Conservation (phyloP, 345 rosid genomes). For the Heritiera fomes region DNA sequence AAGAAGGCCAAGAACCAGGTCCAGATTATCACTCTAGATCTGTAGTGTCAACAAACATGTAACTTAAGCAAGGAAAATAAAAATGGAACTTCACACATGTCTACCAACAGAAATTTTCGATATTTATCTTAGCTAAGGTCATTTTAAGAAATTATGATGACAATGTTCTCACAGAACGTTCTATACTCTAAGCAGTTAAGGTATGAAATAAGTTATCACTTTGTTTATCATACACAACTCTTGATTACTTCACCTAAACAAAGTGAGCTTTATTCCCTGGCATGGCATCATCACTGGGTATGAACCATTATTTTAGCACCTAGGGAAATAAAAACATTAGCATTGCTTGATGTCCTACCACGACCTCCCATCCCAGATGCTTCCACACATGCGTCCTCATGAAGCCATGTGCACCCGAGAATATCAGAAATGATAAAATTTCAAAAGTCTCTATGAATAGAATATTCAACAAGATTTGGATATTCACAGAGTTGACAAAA, state of each 20-base stretch:
- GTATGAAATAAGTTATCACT: not conserved
- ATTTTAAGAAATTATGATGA: constrained; percentile 6
- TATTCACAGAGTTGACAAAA: constrained; percentile 18
- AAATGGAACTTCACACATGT: not conserved
- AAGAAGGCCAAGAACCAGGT: constrained; percentile 85
- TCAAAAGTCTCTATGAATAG: constrained; percentile 18
- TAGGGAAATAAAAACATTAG: not conserved
- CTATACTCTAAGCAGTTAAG: not conserved
- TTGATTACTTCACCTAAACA: not conserved
- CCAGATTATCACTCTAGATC: constrained; percentile 99
- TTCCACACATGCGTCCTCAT: constrained; percentile 85
- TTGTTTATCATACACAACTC: not conserved
- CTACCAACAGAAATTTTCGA: not conserved
- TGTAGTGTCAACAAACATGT: constrained; percentile 30
- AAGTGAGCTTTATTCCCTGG: not conserved
- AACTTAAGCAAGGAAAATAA: constrained; percentile 16
- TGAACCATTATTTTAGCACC: not conserved
- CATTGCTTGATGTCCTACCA: constrained; percentile 51
- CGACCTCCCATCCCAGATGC: constrained; percentile 95
- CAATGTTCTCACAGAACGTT: not conserved
- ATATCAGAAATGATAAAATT: constrained; percentile 29
- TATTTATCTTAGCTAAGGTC: not conserved
- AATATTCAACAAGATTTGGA: constrained; percentile 17
- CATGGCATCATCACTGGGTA: not conserved
- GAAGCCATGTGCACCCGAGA: constrained; percentile 96